phyloP scores from a whole-genome alignment of 306 rosid species.

The Prunus mongolica region DNA sequence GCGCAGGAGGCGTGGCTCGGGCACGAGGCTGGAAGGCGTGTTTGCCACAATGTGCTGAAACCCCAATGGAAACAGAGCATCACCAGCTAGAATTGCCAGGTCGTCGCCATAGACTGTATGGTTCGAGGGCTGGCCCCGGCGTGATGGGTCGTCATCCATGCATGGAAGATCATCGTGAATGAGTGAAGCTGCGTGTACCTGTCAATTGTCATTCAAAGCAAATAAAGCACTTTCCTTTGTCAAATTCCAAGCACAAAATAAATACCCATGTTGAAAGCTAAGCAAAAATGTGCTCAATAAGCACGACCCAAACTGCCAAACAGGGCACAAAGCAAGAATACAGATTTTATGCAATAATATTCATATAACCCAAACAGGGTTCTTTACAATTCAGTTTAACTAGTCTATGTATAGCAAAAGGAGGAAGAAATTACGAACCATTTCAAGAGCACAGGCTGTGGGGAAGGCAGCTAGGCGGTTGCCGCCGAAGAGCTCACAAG shows the following conservation, averaged over 20 bases:
- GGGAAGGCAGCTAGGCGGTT: slow-evolving; percentile 82
- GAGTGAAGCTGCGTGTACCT: slow-evolving; percentile 95
- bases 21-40: slow-evolving; percentile 70
- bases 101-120: slow-evolving; percentile 77
- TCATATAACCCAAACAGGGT: neutral
- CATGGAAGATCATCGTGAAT: slow-evolving; percentile 96
- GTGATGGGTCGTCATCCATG: slow-evolving; percentile 83
- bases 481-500: slow-evolving; percentile 82
- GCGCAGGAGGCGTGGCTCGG: slow-evolving; percentile 61
- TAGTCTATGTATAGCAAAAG: neutral
- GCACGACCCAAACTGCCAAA: neutral
- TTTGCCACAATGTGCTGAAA: slow-evolving; percentile 85
- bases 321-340: neutral
- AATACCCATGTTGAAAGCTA: neutral
- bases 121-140: slow-evolving; percentile 90
- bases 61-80: slow-evolving; percentile 89
- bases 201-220: slow-evolving; percentile 15
- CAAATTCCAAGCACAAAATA: neutral
- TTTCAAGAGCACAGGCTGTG: slow-evolving; percentile 95
- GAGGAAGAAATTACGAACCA: slow-evolving; percentile 38
- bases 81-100: slow-evolving; percentile 92
- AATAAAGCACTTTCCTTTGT: neutral
- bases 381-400: neutral
- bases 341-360: neutral
- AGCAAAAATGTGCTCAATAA: neutral